A percentile compares a stretch with the other conserved stretches of the same genome.
phyloP scores from a whole-genome alignment of 169 alveolate genomes.

The Fabrea salina region DNA sequence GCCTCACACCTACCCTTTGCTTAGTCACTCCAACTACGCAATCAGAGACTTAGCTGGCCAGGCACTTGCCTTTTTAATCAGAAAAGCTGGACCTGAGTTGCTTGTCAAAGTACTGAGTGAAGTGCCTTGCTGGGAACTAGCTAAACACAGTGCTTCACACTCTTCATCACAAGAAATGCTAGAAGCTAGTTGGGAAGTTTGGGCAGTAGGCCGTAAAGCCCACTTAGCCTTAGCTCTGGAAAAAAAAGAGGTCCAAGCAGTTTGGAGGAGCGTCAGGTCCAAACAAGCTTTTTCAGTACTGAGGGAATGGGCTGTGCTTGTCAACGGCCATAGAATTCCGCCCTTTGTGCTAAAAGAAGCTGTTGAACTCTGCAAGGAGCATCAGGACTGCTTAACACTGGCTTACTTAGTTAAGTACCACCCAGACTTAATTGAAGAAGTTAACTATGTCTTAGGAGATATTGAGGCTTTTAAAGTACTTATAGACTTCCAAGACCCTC shows the following conservation, averaged over 20 bases:
- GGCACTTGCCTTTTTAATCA: neutral
- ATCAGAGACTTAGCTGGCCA: conserved; percentile 4
- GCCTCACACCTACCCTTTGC: neutral
- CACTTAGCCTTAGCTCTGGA: neutral
- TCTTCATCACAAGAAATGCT: neutral
- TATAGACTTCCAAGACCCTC: neutral
- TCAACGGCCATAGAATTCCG: conserved; percentile 5
- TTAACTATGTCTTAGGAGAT: neutral
- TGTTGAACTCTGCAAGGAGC: neutral
- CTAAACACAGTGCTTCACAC: neutral
- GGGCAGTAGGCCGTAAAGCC: neutral
- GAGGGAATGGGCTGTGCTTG: conserved; percentile 8
- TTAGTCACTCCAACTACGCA: neutral
- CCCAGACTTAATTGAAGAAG: neutral
- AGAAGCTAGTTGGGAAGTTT: neutral
- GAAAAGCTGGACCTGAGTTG: neutral
- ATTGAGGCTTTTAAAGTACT: neutral
- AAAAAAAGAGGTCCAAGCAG: neutral
- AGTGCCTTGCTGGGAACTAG: neutral
- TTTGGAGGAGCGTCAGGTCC: neutral
- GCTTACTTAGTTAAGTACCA: conserved; percentile 15
- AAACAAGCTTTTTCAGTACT: neutral
- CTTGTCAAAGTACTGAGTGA: neutral
- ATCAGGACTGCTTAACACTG: neutral
- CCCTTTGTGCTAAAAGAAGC: neutral